These are phyloP conservation scores for Cryptosporidium ubiquitum DNA, from an alignment of 169 alveolate species.

Conservation along the genomic window DNA sequence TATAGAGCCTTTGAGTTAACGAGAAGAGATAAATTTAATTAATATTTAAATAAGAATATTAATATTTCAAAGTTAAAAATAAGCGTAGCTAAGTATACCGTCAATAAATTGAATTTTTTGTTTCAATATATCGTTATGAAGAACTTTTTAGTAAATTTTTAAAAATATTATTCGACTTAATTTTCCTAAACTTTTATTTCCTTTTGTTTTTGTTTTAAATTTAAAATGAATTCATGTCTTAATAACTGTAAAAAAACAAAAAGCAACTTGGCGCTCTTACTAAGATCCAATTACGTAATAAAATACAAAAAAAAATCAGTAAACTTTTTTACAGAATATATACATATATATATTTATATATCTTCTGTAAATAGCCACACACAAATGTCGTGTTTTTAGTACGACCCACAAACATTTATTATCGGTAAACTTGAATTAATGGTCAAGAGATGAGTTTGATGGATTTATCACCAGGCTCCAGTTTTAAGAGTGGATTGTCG, in stretches of 20 bases:
- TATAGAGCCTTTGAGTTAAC: too few species aligned
- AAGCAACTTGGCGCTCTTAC: background rate
- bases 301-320: background rate
- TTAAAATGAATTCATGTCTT: background rate
- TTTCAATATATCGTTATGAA: too few species aligned
- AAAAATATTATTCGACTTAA: background rate
- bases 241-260: background rate
- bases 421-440: background rate
- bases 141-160: too few species aligned
- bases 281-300: conserved; percentile 17
- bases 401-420: background rate
- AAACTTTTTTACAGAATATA: background rate
- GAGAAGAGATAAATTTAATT: too few species aligned
- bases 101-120: background rate
- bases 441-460: conserved; percentile 21
- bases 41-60: too few species aligned
- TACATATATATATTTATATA: background rate
- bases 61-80: background rate
- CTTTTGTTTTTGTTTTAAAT: background rate
- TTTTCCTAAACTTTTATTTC: background rate
- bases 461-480: conserved; percentile 57
- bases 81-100: too few species aligned
- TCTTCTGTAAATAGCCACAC: background rate
- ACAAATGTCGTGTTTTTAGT: conserved; percentile 13
- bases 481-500: conserved; percentile 45